These are phyloP conservation scores for Rhodotorula glutinis DNA, from an alignment of 1,284 basidiomycete species.

Conservation along the genomic window DNA sequence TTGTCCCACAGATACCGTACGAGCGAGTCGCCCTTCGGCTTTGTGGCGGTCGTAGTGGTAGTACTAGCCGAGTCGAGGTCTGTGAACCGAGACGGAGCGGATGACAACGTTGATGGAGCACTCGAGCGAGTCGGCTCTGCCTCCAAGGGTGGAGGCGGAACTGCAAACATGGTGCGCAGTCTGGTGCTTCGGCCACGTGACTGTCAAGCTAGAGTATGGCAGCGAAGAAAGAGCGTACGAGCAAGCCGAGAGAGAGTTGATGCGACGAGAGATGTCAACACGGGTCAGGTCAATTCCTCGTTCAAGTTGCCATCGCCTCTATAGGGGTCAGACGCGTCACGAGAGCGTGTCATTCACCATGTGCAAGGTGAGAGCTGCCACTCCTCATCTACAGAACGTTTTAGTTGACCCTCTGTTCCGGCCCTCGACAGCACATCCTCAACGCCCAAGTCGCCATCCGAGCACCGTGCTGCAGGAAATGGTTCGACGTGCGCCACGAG, in stretches of 20 bases:
- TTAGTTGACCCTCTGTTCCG: no score
- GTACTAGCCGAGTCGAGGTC: not conserved
- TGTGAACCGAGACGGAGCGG: not conserved
- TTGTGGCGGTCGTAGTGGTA: accelerated
- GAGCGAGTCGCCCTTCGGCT: not conserved
- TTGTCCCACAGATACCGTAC: not conserved
- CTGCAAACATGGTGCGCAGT: not conserved
- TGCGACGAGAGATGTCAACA: no score
- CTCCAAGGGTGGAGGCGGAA: not conserved
- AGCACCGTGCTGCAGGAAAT: conserved; percentile 89
- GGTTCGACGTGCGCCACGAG: conserved; percentile 65
- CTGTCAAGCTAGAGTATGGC: no score
- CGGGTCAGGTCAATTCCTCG: no score
- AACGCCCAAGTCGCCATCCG: conserved; percentile 91
- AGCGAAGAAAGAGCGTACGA: no score
- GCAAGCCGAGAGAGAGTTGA: no score
- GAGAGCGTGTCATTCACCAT: not conserved
- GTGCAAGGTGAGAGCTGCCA: conserved; percentile 5
- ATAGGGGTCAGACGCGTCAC: no score
- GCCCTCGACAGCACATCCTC: conserved; percentile 72
- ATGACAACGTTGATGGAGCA: no score
- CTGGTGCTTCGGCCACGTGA: no score
- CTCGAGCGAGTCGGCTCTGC: not conserved
- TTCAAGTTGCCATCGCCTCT: no score
- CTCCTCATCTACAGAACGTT: no score